phyloP scores from a whole-genome alignment of 2,329 filamentous ascomycete species.

The Thielaviopsis punctulata region DNA sequence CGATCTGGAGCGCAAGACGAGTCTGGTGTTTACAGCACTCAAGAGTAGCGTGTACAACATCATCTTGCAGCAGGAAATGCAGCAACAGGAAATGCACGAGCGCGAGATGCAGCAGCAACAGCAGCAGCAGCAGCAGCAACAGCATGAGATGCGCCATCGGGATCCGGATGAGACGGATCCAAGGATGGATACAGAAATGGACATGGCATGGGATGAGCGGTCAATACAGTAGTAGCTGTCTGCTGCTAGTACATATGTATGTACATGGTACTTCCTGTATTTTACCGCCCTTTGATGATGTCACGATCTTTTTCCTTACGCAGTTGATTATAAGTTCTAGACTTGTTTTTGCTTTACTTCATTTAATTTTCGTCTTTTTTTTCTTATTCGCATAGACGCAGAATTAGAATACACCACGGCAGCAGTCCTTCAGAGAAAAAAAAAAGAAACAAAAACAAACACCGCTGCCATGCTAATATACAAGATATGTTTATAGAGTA shows the following conservation, averaged over 20 bases:
- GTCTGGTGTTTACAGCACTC: conserved; percentile 81
- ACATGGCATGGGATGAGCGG: conserved; percentile 11
- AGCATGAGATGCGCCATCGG: conserved; percentile 10
- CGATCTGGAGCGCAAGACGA: conserved; percentile 83
- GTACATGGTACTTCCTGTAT: too few relatives aligned
- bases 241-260: too few relatives aligned
- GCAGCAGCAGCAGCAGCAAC: conserved; percentile 63
- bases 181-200: conserved; percentile 2
- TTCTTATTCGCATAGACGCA: not conserved
- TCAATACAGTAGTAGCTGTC: conserved; percentile 4
- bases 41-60: conserved; percentile 99
- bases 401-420: not conserved
- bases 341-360: too few relatives aligned
- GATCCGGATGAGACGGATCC: conserved; percentile 3
- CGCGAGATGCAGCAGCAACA: conserved; percentile 10
- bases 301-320: not conserved
- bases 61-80: conserved; percentile 88
- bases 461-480: conserved; percentile 7
- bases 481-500: not conserved
- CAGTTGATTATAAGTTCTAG: too few relatives aligned
- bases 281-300: too few relatives aligned
- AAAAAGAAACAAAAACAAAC: not conserved
- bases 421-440: not conserved
- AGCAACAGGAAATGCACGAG: conserved; percentile 9
- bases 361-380: not conserved